Evolutionary conservation across 2,329 filamentous ascomycete species (phyloP), one percentile per base, ranked within the genome.

Genomic region (Coniochaeta sp.): DNA sequence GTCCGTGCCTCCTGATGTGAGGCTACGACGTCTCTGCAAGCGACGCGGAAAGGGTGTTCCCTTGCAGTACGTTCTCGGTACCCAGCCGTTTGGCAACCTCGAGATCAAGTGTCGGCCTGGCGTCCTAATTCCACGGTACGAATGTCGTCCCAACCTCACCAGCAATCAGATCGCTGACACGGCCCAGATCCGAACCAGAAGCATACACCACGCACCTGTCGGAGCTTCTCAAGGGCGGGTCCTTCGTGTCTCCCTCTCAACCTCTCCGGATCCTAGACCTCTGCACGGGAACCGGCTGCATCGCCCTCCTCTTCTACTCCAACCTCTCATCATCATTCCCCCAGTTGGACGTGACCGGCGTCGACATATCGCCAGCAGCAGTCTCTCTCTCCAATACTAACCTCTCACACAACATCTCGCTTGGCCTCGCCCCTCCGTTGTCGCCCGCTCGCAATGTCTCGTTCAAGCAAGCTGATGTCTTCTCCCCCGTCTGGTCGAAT

Each of bases 271-370:
- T 98, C 44, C 73, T 97, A 9, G 95, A 99, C 72, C 79, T 97
- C 32, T 98, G 95, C 73, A 93, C 91, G 0, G 95, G 95, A 10
- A 91, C 90, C 5, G 95, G 95, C 4, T 97, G 93, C 74, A 96
- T 98, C 63, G 83, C 91, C 0, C 81, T 98, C 9, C 79, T 96
- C 7, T 84, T 89, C 63, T 78, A 86, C 38, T 79, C 87, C 10
- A 80, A 91, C 40, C 73, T 73, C 19, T 10, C 17, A 34, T 65
- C 70, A 3, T 67, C 72, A 22, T 72, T 77, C 57, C 66, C 71
- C 1, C 56, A 64, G 0, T 65, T 90, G 8, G 71, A 76, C 4
- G 75, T 90, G n/a, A 68, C 80, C 0, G 93, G 90, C 4, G 72
- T 96, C 19, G 93, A 98, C 70, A 79, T 96, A 30, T 91, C 90